A percentile compares a stretch with the other conserved stretches of the same genome.
Evolutionary conservation across 805 yeast genomes (phyloP).

Genomic region (Yarrowia yakushimensis): DNA sequence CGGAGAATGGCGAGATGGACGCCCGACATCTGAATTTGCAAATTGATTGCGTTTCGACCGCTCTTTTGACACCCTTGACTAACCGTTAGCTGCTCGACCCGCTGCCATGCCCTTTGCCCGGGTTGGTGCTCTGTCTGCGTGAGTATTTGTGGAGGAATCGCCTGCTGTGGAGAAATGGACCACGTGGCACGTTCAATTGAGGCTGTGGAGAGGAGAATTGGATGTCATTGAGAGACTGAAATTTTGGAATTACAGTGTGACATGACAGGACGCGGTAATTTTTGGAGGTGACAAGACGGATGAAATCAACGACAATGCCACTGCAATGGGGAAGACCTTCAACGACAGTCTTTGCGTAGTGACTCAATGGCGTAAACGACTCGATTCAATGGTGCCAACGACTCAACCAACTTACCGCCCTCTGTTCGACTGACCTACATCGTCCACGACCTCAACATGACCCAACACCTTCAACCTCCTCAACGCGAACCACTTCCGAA

Average conservation of each 20-base stretch:
- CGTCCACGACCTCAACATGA: background rate
- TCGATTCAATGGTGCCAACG: background rate
- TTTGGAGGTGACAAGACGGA: background rate
- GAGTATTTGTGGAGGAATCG: constrained; percentile 1
- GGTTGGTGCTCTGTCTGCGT: constrained; percentile 26
- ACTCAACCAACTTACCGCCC: too few species aligned
- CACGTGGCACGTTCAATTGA: background rate
- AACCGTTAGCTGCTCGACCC: constrained; percentile 26
- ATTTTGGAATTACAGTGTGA: background rate
- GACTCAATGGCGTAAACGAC: background rate
- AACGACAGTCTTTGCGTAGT: background rate
- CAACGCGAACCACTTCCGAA: background rate
- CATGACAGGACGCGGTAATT: background rate
- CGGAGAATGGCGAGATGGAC: background rate
- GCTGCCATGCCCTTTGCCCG: constrained; percentile 23
- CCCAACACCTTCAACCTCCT: background rate
- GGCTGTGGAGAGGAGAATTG: background rate
- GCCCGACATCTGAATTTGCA: background rate
- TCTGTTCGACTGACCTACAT: too few species aligned
- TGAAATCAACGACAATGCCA: background rate
- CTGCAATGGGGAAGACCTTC: background rate
- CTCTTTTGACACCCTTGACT: background rate
- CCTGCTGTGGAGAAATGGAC: background rate
- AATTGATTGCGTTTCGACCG: background rate
- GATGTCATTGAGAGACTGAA: background rate